phyloP scores from a whole-genome alignment of 139 green algal species.

The Nannochloris sp. region DNA sequence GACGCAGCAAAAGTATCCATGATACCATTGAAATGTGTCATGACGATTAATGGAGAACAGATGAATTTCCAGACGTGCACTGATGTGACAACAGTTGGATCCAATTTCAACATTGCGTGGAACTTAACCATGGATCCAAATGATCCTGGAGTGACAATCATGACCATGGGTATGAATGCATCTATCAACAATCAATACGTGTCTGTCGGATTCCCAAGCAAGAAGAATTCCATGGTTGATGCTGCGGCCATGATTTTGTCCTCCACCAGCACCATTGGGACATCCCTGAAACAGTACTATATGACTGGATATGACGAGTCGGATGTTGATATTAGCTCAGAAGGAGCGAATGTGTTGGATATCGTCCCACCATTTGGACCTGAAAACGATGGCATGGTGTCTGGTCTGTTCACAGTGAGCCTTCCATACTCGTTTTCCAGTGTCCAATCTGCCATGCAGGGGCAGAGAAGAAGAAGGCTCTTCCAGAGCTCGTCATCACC shows the following conservation, averaged over 20 bases:
- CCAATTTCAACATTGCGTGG: not conserved
- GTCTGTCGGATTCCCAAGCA: not conserved
- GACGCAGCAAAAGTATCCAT: not conserved
- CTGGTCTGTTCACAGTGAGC: not conserved
- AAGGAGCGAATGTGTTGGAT: not conserved
- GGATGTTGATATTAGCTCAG: not conserved
- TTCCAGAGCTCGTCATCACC: not conserved
- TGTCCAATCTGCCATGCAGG: not conserved
- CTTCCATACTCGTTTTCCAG: not conserved
- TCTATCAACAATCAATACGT: not conserved
- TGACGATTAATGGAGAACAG: not conserved
- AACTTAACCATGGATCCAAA: not conserved
- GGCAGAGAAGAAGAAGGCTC: too few relatives aligned
- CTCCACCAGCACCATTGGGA: not conserved
- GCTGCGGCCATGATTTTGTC: not conserved
- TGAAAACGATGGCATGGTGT: not conserved
- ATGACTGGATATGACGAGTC: not conserved
- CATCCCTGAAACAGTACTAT: not conserved
- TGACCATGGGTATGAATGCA: slow-evolving; percentile 2
- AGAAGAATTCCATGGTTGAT: not conserved
- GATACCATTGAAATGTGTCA: not conserved
- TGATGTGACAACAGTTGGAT: not conserved
- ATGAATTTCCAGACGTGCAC: not conserved
- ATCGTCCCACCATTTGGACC: not conserved
- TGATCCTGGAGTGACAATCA: not conserved